Conservation (phyloP, 2,329 filamentous ascomycete genomes). For the Byssochlamys sp. region DNA sequence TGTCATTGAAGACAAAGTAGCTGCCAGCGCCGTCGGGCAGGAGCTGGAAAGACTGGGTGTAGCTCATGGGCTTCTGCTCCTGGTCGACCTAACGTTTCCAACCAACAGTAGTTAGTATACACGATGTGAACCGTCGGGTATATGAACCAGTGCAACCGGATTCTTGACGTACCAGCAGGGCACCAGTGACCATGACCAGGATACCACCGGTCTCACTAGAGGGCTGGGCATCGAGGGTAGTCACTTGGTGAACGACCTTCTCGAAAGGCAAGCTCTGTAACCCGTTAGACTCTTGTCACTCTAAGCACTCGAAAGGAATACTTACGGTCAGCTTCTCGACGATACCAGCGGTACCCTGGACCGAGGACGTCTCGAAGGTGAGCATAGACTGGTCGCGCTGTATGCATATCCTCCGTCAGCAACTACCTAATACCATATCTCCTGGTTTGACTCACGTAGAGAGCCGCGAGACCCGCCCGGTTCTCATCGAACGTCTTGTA, state of each 20-base stretch:
- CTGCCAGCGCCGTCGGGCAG: constrained; percentile 55
- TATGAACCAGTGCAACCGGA: background rate
- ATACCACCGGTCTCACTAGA: constrained; percentile 58
- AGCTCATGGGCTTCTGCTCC: constrained; percentile 78
- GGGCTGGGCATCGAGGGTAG: constrained; percentile 76
- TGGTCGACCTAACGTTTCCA: constrained; percentile 61
- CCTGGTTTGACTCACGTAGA: constrained; percentile 61
- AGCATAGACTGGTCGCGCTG: constrained; percentile 80
- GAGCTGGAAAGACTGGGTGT: constrained; percentile 82
- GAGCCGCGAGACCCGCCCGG: constrained; percentile 53
- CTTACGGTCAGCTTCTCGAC: constrained; percentile 71
- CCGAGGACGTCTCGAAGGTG: constrained; percentile 70
- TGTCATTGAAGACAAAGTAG: constrained; percentile 86
- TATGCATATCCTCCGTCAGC: constrained; percentile 8
- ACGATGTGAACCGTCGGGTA: background rate
- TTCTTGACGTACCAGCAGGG: constrained; percentile 57
- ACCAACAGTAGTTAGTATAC: background rate
- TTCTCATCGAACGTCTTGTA: constrained; percentile 76
- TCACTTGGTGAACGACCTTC: constrained; percentile 68
- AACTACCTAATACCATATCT: constrained; percentile 1
- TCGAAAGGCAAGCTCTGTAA: constrained; percentile 65
- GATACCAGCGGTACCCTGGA: constrained; percentile 57
- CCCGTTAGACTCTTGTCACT: constrained; percentile 3
- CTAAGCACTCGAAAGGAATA: constrained; percentile 5
- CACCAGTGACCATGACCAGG: constrained; percentile 79